A percentile compares a stretch with the other conserved stretches of the same genome.
These are phyloP conservation scores for Tylopilus subfusipes DNA, from an alignment of 768 basidiomycete genomes.

Conservation along the genomic window DNA sequence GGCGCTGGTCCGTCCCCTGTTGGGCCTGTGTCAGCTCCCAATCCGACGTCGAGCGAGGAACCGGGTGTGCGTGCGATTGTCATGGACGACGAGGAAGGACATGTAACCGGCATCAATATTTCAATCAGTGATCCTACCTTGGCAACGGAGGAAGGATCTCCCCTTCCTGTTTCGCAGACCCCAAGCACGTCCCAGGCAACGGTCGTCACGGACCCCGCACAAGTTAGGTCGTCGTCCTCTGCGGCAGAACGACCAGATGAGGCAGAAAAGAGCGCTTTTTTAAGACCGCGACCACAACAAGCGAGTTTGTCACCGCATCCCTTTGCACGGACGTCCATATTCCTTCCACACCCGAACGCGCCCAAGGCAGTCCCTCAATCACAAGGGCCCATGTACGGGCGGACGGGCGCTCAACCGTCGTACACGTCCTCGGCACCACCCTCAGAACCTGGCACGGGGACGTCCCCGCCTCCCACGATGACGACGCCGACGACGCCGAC, in stretches of 20 bases:
- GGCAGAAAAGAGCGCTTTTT: constrained; percentile 18
- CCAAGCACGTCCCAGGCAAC: constrained; percentile 9
- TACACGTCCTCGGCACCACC: constrained; percentile 9
- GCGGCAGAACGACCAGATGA: constrained; percentile 3
- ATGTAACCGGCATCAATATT: constrained; percentile 4
- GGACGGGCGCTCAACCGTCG: constrained; percentile 22
- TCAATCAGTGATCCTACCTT: neutral
- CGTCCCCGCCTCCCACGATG: neutral
- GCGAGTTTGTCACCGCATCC: constrained; percentile 20
- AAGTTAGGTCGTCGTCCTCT: neutral
- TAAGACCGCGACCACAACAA: constrained; percentile 25
- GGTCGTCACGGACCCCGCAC: constrained; percentile 17
- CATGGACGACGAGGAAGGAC: constrained; percentile 16
- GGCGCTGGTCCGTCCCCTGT: neutral
- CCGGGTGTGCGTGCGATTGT: constrained; percentile 10
- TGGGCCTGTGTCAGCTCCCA: neutral
- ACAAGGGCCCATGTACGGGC: constrained; percentile 60
- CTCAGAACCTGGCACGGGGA: constrained; percentile 4
- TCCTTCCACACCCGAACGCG: constrained; percentile 54
- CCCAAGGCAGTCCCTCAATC: constrained; percentile 36
- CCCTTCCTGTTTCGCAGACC: constrained; percentile 10
- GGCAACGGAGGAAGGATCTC: constrained; percentile 14
- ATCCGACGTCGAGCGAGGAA: neutral
- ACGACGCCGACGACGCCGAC: constrained; percentile 11
- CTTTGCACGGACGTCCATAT: constrained; percentile 39